Percentiles rank a stretch among this genome's conserved stretches.
These are phyloP conservation scores for Pascua guehoae DNA, from an alignment of 1,284 basidiomycete species.

Conservation along the genomic window DNA sequence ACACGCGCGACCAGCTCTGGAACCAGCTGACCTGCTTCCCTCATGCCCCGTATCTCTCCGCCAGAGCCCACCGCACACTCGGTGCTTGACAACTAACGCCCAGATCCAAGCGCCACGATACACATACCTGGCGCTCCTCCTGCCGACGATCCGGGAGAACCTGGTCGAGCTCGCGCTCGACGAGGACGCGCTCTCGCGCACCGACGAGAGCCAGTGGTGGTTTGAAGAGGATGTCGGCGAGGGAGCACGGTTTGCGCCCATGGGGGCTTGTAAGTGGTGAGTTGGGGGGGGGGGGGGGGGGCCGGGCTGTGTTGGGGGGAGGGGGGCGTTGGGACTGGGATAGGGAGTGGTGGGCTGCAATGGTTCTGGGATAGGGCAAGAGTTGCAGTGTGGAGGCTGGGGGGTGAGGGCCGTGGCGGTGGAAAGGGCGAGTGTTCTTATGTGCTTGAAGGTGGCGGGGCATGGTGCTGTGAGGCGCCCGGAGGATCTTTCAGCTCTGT, in stretches of 20 bases:
- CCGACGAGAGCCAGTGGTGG: constrained; percentile 81
- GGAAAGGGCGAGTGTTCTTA: too few species aligned
- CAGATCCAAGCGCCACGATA: constrained; percentile 71
- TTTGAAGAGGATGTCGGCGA: constrained; percentile 66
- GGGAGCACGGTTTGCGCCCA: constrained; percentile 50
- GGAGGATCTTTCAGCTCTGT: too few species aligned
- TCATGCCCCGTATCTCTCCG: too few species aligned
- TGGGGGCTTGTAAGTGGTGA: constrained; percentile 64
- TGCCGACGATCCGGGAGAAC: constrained; percentile 78
- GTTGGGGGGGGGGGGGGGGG: constrained; percentile 32
- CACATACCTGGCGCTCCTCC: constrained; percentile 82
- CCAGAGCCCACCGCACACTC: background rate
- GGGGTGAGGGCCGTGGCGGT: too few species aligned
- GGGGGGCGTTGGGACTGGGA: background rate
- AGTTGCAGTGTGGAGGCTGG: too few species aligned
- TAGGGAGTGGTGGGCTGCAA: background rate
- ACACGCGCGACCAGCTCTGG: too few species aligned
- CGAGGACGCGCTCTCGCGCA: constrained; percentile 61
- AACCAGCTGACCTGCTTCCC: background rate
- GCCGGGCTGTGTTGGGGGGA: too few species aligned
- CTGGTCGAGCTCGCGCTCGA: constrained; percentile 86
- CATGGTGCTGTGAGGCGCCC: too few species aligned
- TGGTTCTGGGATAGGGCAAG: too few species aligned
- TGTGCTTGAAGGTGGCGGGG: too few species aligned
- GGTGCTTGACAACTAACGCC: background rate